These are phyloP conservation scores for Exophiala dermatitidis DNA, from an alignment of 2,329 filamentous ascomycete genomes.

Conservation along the genomic window DNA sequence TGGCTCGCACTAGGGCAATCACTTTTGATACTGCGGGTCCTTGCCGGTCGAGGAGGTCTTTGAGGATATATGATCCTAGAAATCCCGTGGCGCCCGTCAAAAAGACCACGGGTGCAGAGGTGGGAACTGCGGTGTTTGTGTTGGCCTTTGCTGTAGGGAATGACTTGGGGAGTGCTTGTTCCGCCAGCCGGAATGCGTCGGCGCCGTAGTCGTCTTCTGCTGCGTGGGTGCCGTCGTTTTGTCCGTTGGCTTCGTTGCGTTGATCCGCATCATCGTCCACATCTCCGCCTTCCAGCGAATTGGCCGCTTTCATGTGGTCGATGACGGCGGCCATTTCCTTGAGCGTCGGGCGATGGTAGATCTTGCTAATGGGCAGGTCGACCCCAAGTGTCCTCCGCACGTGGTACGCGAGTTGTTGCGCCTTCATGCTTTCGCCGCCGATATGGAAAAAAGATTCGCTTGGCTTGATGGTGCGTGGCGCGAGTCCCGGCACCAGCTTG, in stretches of 20 bases:
- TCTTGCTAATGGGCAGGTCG: slow-evolving; percentile 57
- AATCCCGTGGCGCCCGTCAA: slow-evolving; percentile 88
- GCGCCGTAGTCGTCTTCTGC: slow-evolving; percentile 45
- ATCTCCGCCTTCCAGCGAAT: slow-evolving; percentile 32
- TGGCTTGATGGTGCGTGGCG: slow-evolving; percentile 58
- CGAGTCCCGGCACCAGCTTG: slow-evolving; percentile 58
- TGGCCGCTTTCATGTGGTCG: slow-evolving; percentile 35
- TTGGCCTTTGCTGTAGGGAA: slow-evolving; percentile 33
- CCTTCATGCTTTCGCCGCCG: slow-evolving; percentile 73
- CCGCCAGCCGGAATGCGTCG: slow-evolving; percentile 41
- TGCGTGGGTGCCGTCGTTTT: slow-evolving; percentile 28
- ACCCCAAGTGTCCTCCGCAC: slow-evolving; percentile 57
- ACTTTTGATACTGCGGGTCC: slow-evolving; percentile 43
- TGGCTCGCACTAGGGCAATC: slow-evolving; percentile 68
- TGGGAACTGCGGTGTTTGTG: background rate
- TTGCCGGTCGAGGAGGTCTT: slow-evolving; percentile 61
- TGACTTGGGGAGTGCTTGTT: slow-evolving; percentile 41
- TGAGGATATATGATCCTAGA: slow-evolving; percentile 71
- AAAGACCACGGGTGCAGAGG: slow-evolving; percentile 55
- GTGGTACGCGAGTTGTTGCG: slow-evolving; percentile 70
- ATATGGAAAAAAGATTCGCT: slow-evolving; percentile 68
- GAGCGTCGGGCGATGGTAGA: slow-evolving; percentile 62
- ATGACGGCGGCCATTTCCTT: slow-evolving; percentile 49
- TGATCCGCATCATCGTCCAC: slow-evolving; percentile 35
- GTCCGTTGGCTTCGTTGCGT: slow-evolving; percentile 37